Evolutionary conservation across 2,329 filamentous ascomycete species (phyloP).

Genomic region (Madurella mycetomatis): DNA sequence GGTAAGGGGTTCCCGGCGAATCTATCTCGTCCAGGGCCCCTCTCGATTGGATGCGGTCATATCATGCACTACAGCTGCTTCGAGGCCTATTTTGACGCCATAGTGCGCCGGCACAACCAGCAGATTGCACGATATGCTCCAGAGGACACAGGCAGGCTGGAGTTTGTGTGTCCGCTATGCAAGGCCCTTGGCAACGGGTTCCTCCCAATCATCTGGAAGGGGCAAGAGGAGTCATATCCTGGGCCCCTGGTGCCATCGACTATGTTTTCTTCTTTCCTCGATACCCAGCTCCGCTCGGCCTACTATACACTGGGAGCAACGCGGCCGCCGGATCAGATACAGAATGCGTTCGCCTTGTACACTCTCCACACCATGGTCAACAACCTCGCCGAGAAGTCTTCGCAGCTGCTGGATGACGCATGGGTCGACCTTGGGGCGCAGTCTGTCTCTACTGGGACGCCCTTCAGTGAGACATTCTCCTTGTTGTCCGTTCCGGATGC

Average conservation of each 20-base stretch:
- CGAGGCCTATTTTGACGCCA: slow-evolving; percentile 83
- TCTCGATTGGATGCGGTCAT: slow-evolving; percentile 89
- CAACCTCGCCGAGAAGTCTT: slow-evolving; percentile 37
- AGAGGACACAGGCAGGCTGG: slow-evolving; percentile 70
- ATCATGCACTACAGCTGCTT: slow-evolving; percentile 99
- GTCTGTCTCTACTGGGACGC: slow-evolving; percentile 36
- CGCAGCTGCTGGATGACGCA: slow-evolving; percentile 34
- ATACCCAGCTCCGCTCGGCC: slow-evolving; percentile 48
- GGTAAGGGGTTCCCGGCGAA: slow-evolving; percentile 81
- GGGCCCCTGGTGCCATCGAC: slow-evolving; percentile 59
- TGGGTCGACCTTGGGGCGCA: slow-evolving; percentile 39
- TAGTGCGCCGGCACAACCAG: slow-evolving; percentile 75
- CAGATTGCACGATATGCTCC: slow-evolving; percentile 95
- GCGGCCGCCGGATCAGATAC: slow-evolving; percentile 32
- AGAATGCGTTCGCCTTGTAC: slow-evolving; percentile 37
- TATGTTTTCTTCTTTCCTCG: slow-evolving; percentile 65
- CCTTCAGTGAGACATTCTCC: slow-evolving; percentile 42
- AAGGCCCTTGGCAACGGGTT: slow-evolving; percentile 96
- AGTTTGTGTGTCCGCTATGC: slow-evolving; percentile 95
- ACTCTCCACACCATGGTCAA: slow-evolving; percentile 36
- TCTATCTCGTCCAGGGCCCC: slow-evolving; percentile 65
- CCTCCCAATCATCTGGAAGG: slow-evolving; percentile 91
- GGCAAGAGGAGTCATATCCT: slow-evolving; percentile 78
- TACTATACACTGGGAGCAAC: slow-evolving; percentile 38
- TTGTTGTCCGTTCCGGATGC: slow-evolving; percentile 32